Base-by-base conservation (phyloP, 176 grass and related monocot species). In the Alopecurus myosuroides region DNA sequence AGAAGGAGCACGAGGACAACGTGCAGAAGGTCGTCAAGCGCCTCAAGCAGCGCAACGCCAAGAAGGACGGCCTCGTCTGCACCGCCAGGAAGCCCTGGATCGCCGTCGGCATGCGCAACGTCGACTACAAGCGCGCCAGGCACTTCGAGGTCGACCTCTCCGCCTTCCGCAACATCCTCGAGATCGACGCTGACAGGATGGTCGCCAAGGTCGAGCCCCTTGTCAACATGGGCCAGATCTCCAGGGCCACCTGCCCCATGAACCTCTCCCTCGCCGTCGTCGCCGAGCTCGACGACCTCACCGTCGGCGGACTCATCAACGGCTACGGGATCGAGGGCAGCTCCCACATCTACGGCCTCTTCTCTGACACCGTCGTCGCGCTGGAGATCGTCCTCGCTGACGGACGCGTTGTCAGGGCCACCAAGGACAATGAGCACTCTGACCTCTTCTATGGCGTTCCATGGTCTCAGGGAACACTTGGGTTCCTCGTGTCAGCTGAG, bases 251-350 rank as follows among this genome's bases (percentile, higher is more conserved):
- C 17, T 94, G 90, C 52, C 95, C 91, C 2, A 93, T 98, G 93
- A 95, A 93, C 69, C 93, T 98, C 26, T 73, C 89, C 44, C 89
- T 93, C 31, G 89, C 95, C 2, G 95, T 98, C 7, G 85, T 95
- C 26, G 87, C 95, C 9, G 95, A 98, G 82, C 93, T 98, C 41
- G 93, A 98, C 11, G 95, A 98, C 88, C 95, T 98, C 49, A 98
- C 95, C 17, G 95, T 93, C 23, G 95, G 95, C 19, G 95, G 95
- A 15, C 86, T 95, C 5, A 98, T 98, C 79, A 98, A 98, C 40
- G 93, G 95, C 18, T 98, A 98, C 28, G 95, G 95, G 1, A 95
- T 98, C 60, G 93, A 95, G 67, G 95, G 95, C n/a, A 98, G 95
- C 79, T 95, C 93, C 18, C 95, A 98, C 73, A 79, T 98, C 34